Base-by-base conservation (phyloP, 148 eudicot genomes). In the Rhododendron griersonianum region DNA sequence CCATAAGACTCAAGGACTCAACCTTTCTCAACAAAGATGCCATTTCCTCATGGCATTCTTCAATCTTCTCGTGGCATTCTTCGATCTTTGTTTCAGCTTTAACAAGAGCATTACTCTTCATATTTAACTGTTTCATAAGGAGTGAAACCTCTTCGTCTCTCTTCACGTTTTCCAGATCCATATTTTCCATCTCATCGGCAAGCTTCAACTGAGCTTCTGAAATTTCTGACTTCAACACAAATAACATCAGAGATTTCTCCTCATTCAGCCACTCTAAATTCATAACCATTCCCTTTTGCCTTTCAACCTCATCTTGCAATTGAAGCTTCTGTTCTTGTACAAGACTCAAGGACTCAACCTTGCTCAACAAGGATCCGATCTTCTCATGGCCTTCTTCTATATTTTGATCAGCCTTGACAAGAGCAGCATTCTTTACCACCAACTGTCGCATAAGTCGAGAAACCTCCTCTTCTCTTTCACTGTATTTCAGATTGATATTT, bases 201-300 rank as follows among this genome's bases (percentile, higher is more conserved):
- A 85, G 51, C 83, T 81, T 84, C 37, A 44, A 59, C 11, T 71
- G 89, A 48, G 88, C 89, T 76, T 90, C 91, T 0, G 86, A 82
- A 83, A 87, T 76, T 80, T 90, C 93, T 28, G 93, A 90, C 84
- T 83, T 90, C 87, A 92, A 79, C 83, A 93, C 88, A 80, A 94
- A 86, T 80, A 93, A 69, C 91, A 91, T 90, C 28, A 93, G 53
- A 30, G 96, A 93, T 51, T 90, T 78, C 77, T 95, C 98, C 81
- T 93, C 94, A 85, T 93, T 94, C 87, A 93, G 93, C 89, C 89
- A 45, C 91, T 89, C 94, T 78, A 96, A 69, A 74, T 90, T 88
- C 19, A 91, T 85, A 51, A 91, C 82, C 65, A 86, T 25, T 10
- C 74, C 74, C 74, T 9, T 67, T n/a, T 25, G 33, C 74, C 74